Percentiles rank a stretch among this genome's conserved stretches.
These are phyloP conservation scores for Phytopythium montanum DNA, from an alignment of 352 stramenopile species.

Conservation along the genomic window DNA sequence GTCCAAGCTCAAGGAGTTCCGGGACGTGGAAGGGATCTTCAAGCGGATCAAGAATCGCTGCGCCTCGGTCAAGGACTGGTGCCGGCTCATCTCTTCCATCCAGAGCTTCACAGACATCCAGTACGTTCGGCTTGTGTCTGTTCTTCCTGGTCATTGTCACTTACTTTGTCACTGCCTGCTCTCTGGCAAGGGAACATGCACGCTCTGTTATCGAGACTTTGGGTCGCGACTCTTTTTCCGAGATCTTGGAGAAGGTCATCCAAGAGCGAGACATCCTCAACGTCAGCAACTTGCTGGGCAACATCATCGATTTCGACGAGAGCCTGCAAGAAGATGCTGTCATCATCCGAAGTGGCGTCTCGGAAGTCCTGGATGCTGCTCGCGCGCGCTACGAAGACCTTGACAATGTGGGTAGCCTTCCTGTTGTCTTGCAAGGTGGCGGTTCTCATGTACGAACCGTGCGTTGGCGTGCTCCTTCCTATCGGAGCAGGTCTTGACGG, in stretches of 20 bases:
- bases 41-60: constrained; percentile 56
- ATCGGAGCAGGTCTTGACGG: constrained; percentile 57
- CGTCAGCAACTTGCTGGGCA: constrained; percentile 75
- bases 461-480: background rate
- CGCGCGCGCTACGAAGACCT: constrained; percentile 73
- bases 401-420: constrained; percentile 54
- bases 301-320: constrained; percentile 83
- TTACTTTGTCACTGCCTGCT: too few relatives aligned
- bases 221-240: background rate
- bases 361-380: constrained; percentile 61
- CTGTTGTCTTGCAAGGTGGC: too few relatives aligned
- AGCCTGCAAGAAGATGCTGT: constrained; percentile 53
- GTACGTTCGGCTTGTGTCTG: constrained; percentile 24
- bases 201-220: background rate
- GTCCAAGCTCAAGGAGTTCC: constrained; percentile 56
- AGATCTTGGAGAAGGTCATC: background rate
- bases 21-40: constrained; percentile 64
- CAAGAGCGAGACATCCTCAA: constrained; percentile 43
- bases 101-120: constrained; percentile 53
- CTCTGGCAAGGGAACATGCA: background rate
- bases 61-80: constrained; percentile 67
- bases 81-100: constrained; percentile 49
- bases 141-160: background rate
- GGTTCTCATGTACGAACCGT: background rate
- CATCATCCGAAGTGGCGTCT: constrained; percentile 71